Percentiles rank a stretch among this genome's conserved stretches.
Conservation (phyloP, 768 basidiomycete species). For the Galerina marginata region DNA sequence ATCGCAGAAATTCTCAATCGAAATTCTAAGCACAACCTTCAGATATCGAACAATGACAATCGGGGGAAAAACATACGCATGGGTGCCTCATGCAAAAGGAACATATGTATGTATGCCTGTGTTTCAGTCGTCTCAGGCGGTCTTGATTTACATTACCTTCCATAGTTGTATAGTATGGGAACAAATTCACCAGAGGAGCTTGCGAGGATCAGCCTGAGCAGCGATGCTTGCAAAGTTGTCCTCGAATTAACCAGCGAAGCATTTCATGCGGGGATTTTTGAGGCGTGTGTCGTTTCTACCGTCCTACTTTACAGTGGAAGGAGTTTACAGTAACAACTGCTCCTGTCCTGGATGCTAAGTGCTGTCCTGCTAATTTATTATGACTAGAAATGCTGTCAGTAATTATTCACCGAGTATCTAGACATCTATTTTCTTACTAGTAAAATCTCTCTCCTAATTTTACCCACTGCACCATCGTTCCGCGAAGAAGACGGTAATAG, state of each 20-base stretch:
- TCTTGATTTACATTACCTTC: slow-evolving; percentile 13
- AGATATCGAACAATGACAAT: slow-evolving; percentile 24
- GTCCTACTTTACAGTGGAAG: slow-evolving; percentile 15
- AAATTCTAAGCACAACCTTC: not conserved
- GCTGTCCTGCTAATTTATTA: no score
- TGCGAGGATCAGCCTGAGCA: slow-evolving; percentile 14
- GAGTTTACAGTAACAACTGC: not conserved
- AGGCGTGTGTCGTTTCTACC: slow-evolving; percentile 19
- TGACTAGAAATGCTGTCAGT: no score
- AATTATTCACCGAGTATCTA: no score
- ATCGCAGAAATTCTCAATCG: not conserved
- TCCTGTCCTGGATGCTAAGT: no score
- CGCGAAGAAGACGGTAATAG: no score
- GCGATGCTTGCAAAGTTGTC: slow-evolving; percentile 4
- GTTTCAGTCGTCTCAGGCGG: slow-evolving; percentile 2
- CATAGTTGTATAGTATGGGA: slow-evolving; percentile 22
- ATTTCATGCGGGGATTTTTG: slow-evolving; percentile 21
- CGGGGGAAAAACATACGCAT: slow-evolving; percentile 14
- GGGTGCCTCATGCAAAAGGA: slow-evolving; percentile 12
- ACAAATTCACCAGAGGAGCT: slow-evolving; percentile 24
- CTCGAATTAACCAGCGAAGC: slow-evolving; percentile 27
- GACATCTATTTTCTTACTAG: no score
- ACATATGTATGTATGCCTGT: no score
- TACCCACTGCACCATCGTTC: no score
- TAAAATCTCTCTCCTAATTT: no score